Evolutionary conservation across 1,284 basidiomycete species (phyloP).

Genomic region (Apiotrichum sp.): DNA sequence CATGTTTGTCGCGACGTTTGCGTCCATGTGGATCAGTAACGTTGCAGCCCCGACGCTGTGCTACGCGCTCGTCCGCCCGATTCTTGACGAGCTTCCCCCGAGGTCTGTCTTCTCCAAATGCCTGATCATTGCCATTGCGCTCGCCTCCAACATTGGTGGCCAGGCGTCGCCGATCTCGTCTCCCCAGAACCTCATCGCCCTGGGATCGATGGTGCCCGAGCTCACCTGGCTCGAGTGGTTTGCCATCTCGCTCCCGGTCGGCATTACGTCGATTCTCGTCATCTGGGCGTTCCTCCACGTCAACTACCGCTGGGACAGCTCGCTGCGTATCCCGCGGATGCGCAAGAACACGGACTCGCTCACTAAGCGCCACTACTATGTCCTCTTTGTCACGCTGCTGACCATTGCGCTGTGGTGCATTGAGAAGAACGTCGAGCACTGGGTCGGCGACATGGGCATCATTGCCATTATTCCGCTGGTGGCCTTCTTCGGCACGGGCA

Average conservation of each 20-base stretch:
- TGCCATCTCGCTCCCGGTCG: conserved; percentile 85
- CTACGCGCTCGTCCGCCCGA: conserved; percentile 97
- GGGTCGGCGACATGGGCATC: conserved; percentile 93
- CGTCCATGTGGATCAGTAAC: conserved; percentile 99
- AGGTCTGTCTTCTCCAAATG: conserved; percentile 83
- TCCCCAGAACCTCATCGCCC: conserved; percentile 93
- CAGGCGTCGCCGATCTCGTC: conserved; percentile 88
- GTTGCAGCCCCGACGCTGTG: conserved; percentile 96
- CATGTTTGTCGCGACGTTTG: conserved; percentile 96
- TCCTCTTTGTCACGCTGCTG: conserved; percentile 70
- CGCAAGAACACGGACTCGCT: conserved; percentile 73
- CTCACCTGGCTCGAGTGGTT: conserved; percentile 94
- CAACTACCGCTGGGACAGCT: conserved; percentile 78
- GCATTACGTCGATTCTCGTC: conserved; percentile 70
- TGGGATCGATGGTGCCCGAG: conserved; percentile 77
- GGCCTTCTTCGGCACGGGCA: conserved; percentile 89
- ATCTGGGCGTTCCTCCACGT: conserved; percentile 88
- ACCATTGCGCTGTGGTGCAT: conserved; percentile 92
- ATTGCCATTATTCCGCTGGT: conserved; percentile 92
- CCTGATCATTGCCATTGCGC: conserved; percentile 89
- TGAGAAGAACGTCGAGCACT: conserved; percentile 70
- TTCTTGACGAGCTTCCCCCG: conserved; percentile 82
- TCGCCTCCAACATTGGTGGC: conserved; percentile 97
- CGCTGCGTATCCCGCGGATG: conserved; percentile 74
- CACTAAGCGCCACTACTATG: conserved; percentile 83